These are phyloP conservation scores for Candida coquimbonensis DNA, from an alignment of 805 yeast genomes.

Conservation along the genomic window DNA sequence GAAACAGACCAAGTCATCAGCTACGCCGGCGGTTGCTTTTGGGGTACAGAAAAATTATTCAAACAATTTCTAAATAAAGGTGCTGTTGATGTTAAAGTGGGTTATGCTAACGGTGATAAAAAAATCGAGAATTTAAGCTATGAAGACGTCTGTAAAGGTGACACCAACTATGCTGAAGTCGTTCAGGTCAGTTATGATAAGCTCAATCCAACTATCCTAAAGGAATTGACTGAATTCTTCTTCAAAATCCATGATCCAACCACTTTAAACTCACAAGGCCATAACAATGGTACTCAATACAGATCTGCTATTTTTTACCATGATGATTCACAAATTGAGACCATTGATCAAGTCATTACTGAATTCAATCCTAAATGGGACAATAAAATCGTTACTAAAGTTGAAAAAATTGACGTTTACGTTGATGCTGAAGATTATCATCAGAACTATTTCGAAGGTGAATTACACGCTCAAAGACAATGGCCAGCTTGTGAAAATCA, in stretches of 20 bases:
- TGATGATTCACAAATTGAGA: slow-evolving; percentile 34
- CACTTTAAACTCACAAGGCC: slow-evolving; percentile 74
- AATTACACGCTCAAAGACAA: slow-evolving; percentile 52
- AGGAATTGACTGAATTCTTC: slow-evolving; percentile 71
- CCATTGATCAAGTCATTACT: slow-evolving; percentile 40
- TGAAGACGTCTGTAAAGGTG: slow-evolving; percentile 66
- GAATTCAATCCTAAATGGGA: slow-evolving; percentile 65
- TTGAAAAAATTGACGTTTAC: slow-evolving; percentile 62
- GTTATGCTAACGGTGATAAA: slow-evolving; percentile 74
- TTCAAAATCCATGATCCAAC: slow-evolving; percentile 95
- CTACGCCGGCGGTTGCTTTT: slow-evolving; percentile 67
- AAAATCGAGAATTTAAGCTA: slow-evolving; percentile 46
- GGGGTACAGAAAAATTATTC: slow-evolving; percentile 87
- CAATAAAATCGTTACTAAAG: slow-evolving; percentile 58
- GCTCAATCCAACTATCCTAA: slow-evolving; percentile 52
- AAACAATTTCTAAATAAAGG: slow-evolving; percentile 63
- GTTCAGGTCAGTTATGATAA: slow-evolving; percentile 71
- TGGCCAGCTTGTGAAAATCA: slow-evolving; percentile 93
- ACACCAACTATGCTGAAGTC: slow-evolving; percentile 74
- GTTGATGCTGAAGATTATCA: slow-evolving; percentile 95
- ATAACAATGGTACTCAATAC: slow-evolving; percentile 85
- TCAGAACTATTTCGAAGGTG: slow-evolving; percentile 56
- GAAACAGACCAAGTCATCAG: slow-evolving; percentile 49
- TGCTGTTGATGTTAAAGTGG: slow-evolving; percentile 72
- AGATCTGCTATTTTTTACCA: slow-evolving; percentile 75